A percentile compares a stretch with the other conserved stretches of the same genome.
These are phyloP conservation scores for Tillandsia leiboldiana DNA, from an alignment of 176 grass and related monocot genomes.

Conservation along the genomic window DNA sequence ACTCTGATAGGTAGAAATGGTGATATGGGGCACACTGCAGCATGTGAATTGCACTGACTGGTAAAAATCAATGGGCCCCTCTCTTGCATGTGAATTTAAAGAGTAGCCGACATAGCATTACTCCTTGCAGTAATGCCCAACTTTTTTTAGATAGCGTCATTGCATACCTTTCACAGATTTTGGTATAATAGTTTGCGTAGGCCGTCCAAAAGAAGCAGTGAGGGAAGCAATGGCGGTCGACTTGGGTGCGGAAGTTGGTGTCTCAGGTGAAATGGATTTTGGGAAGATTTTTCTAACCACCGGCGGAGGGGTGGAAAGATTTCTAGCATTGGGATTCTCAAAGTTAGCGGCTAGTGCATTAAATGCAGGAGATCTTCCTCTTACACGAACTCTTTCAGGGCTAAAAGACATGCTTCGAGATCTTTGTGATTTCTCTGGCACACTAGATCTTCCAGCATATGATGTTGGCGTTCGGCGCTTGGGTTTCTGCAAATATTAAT, in stretches of 20 bases:
- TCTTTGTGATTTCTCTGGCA: slow-evolving; percentile 70
- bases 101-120: too few species aligned
- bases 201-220: slow-evolving; percentile 46
- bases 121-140: not conserved
- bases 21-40: too few species aligned
- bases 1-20: too few species aligned
- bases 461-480: slow-evolving; percentile 35
- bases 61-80: too few species aligned
- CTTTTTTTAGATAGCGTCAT: slow-evolving; percentile 2
- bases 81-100: too few species aligned
- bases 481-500: slow-evolving; percentile 44
- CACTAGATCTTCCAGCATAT: slow-evolving; percentile 48
- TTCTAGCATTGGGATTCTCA: slow-evolving; percentile 67
- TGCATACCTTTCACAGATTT: slow-evolving; percentile 58
- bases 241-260: slow-evolving; percentile 31
- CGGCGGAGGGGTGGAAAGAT: slow-evolving; percentile 82
- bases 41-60: too few species aligned
- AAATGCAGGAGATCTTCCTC: slow-evolving; percentile 82
- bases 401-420: slow-evolving; percentile 85
- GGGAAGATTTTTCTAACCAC: slow-evolving; percentile 77
- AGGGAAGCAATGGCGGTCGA: slow-evolving; percentile 30
- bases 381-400: slow-evolving; percentile 73
- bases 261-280: slow-evolving; percentile 58
- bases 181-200: slow-evolving; percentile 27
- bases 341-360: slow-evolving; percentile 78